Evolutionary conservation across 1,139 yeast genomes (phyloP), one percentile per base, ranked within the genome.

Genomic region (Geotrichum aggregatum): DNA sequence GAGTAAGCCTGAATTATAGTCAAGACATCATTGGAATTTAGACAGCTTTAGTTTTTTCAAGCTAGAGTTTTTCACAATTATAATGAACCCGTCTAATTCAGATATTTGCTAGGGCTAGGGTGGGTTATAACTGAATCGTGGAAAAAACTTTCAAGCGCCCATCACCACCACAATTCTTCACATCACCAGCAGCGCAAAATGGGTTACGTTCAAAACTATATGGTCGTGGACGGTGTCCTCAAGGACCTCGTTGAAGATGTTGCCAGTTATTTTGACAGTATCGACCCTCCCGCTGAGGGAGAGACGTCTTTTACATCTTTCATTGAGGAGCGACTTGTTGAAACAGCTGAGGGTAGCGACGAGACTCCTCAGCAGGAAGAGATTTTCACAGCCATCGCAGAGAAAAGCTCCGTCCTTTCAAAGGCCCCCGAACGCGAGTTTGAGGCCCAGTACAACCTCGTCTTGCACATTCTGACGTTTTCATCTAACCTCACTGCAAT

Each of bases 361-460:
- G 53, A 45, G 39, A 16, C 44, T 21, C 47, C 57, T 10, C 52
- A 53, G 26, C 39, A 31, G 49, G 71, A 67, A 54, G 60, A 64
- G 55, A 59, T 66, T 18, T 66, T 70, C 56, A 55, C 59, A 44
- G 61, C 66, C 34, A 60, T 72, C 47, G 68, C 71, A 34, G 69
- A 65, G 54, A 60, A 62, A 52, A 62, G 66, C 30, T 58, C 54
- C 22, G 61, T 65, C 22, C 63, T 72, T 28, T 56, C 65, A 49
- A 57, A 60, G 53, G 69, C 71, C 14, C 66, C 70, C 13, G 73
- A 69, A 49, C 60, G 62, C 54, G 76, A 73, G 48, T 71, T 71
- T 54, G 77, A 74, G 62, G 59, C 74, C 8, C 69, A 71, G 18
- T 71, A 68, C 61, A 73, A 72, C 61, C 63, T 73, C 46, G 62